Percentiles rank a stretch among this genome's conserved stretches.
Conservation (phyloP, 2,329 filamentous ascomycete species). For the Ambrosiella cleistominuta region DNA sequence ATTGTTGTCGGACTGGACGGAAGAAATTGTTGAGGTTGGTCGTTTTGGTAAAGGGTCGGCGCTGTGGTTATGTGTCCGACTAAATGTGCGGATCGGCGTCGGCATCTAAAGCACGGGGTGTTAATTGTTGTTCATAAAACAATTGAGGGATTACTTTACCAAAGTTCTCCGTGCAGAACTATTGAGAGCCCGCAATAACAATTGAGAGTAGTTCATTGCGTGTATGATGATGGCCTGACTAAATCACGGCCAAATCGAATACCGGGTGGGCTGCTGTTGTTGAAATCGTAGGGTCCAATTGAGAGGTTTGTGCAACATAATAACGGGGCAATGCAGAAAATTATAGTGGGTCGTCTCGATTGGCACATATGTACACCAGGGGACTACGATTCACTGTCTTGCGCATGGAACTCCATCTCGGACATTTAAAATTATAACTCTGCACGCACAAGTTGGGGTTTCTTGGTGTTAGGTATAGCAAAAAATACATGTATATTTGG, state of each 20-base stretch:
- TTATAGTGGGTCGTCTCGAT: neutral
- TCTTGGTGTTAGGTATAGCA: too few species aligned
- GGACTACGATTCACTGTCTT: neutral
- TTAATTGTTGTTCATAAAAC: too few species aligned
- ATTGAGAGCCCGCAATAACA: slow-evolving; percentile 1
- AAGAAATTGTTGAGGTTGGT: neutral
- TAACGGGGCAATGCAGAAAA: slow-evolving; percentile 1
- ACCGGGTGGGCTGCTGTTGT: too few species aligned
- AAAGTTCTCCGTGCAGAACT: neutral
- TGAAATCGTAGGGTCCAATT: neutral
- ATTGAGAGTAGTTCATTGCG: slow-evolving; percentile 2
- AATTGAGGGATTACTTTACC: neutral
- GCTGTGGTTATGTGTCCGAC: neutral
- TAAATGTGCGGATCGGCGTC: neutral
- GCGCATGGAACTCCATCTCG: too few species aligned
- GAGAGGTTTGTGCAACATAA: neutral
- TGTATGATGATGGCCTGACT: neutral
- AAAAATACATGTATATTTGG: neutral
- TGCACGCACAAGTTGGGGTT: too few species aligned
- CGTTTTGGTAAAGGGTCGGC: neutral
- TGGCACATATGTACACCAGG: neutral
- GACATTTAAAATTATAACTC: neutral
- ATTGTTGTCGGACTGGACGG: neutral
- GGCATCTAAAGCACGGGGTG: too few species aligned
- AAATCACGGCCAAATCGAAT: neutral